Conservation (phyloP, 225 moss, liverwort and hornwort species). For the Antitrichia curtipendula region DNA sequence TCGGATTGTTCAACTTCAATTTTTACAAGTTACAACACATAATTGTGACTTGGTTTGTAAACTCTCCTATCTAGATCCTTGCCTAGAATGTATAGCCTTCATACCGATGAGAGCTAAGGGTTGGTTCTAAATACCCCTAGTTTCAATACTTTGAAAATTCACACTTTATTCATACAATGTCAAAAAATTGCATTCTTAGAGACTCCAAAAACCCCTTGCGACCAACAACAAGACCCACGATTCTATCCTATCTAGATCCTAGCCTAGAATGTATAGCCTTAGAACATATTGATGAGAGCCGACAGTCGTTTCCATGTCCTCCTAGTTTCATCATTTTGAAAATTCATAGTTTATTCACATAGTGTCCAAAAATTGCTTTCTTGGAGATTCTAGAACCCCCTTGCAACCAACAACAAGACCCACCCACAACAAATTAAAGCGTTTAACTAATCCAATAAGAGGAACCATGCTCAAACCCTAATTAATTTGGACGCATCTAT, state of each 20-base stretch:
- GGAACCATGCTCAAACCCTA: not conserved
- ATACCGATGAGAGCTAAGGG: too few relatives aligned
- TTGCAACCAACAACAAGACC: not conserved
- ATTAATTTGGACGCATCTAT: not conserved
- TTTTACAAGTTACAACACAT: not conserved
- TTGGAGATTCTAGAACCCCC: not conserved
- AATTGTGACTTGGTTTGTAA: too few relatives aligned
- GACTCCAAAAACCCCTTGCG: too few relatives aligned
- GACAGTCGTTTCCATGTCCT: fast-evolving
- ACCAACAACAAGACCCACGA: too few relatives aligned
- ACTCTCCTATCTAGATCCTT: too few relatives aligned
- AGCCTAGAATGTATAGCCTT: not conserved
- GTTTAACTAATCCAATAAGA: not conserved
- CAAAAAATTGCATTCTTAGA: too few relatives aligned
- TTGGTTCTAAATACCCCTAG: too few relatives aligned
- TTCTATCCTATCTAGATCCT: not conserved
- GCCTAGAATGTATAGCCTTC: too few relatives aligned
- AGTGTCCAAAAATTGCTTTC: not conserved
- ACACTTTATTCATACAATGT: too few relatives aligned
- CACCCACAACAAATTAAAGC: too few relatives aligned
- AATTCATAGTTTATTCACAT: not conserved
- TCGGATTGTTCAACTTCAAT: not conserved
- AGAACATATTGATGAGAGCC: not conserved
- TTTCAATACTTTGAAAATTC: too few relatives aligned
- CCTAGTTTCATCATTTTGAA: not conserved